Base-by-base conservation (phyloP, 176 grass and related monocot genomes). In the Lolium multiflorum region DNA sequence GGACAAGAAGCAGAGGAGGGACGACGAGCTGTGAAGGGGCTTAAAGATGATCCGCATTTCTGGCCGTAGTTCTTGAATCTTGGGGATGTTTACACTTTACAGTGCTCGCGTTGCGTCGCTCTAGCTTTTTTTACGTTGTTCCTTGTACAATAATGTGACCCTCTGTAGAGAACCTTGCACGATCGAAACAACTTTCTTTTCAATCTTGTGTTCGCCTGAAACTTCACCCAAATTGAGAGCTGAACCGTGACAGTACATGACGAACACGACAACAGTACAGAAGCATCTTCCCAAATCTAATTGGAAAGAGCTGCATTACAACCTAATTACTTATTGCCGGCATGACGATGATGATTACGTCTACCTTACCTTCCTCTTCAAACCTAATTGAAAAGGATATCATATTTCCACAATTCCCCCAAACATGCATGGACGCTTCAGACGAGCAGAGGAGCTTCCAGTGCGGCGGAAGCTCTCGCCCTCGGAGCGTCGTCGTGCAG, bases 21-120 rank as follows among this genome's bases (percentile, higher is more conserved):
- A 25, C 11, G 92, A 92, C 24, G 91, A 94, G 90, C 90, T 94
- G 48, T 94, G 74, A 94, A 49, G 60, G 4, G 24, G 13, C 46
- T 48, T 50, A 2, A 50, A 1, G 20, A 49, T 35, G 0, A 16
- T 21, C 48, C 3, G 3, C 13, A 9, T 28, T 16, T 38, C 12
- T 16, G 50, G 55, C 1, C 16, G 11, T 66, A 11, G 57, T 17
- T 18, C 16, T 17, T 71, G 28, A 22, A 52, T 14, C 16, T 61
- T 57, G 1, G 8, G 8, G 84, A 41, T 79, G 80, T 79, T 61
- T 76, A 69, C 80, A 58, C 38, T 44, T 44, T 44, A 9, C 46
- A 47, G 57, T 83, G 76, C 83, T 21, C 1, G 2, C 58, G 41
- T 43, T 48, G 46, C 46, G 46, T 48, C 46, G 46, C 13, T 44